These are phyloP conservation scores for Pichia kluyveri DNA, from an alignment of 805 yeast genomes.

Conservation along the genomic window DNA sequence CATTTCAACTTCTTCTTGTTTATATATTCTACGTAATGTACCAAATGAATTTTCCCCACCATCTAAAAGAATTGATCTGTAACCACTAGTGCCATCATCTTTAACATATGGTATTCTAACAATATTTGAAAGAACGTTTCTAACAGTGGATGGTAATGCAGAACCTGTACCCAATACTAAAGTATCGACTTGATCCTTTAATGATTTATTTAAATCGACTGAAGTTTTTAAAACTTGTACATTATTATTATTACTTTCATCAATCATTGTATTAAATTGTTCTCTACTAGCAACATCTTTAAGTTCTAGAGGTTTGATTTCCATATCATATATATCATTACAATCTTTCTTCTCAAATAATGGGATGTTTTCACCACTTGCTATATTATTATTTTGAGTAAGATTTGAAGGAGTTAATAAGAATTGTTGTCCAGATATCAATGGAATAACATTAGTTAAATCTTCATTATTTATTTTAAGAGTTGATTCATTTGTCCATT, in stretches of 20 bases:
- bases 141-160: slow-evolving; percentile 72
- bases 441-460: slow-evolving; percentile 15
- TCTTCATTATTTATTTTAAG: slow-evolving; percentile 18
- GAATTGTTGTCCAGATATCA: slow-evolving; percentile 23
- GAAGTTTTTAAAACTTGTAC: slow-evolving; percentile 1
- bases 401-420: slow-evolving; percentile 13
- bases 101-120: slow-evolving; percentile 53
- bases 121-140: slow-evolving; percentile 79
- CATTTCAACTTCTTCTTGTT: slow-evolving; percentile 30
- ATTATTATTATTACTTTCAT: not conserved
- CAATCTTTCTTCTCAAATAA: slow-evolving; percentile 15
- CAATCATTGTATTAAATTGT: slow-evolving; percentile 5
- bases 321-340: slow-evolving; percentile 20
- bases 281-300: slow-evolving; percentile 4
- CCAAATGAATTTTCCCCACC: slow-evolving; percentile 96
- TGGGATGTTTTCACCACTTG: not conserved
- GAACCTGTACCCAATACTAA: slow-evolving; percentile 89
- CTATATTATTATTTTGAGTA: too few species aligned
- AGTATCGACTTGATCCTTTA: slow-evolving; percentile 49
- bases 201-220: slow-evolving; percentile 16
- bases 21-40: slow-evolving; percentile 53
- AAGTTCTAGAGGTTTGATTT: slow-evolving; percentile 13
- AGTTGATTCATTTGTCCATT: slow-evolving; percentile 22
- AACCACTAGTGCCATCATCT: slow-evolving; percentile 9
- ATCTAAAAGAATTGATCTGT: slow-evolving; percentile 56